These are phyloP conservation scores for Coniella vitis DNA, from an alignment of 2,329 filamentous ascomycete species.

Conservation along the genomic window DNA sequence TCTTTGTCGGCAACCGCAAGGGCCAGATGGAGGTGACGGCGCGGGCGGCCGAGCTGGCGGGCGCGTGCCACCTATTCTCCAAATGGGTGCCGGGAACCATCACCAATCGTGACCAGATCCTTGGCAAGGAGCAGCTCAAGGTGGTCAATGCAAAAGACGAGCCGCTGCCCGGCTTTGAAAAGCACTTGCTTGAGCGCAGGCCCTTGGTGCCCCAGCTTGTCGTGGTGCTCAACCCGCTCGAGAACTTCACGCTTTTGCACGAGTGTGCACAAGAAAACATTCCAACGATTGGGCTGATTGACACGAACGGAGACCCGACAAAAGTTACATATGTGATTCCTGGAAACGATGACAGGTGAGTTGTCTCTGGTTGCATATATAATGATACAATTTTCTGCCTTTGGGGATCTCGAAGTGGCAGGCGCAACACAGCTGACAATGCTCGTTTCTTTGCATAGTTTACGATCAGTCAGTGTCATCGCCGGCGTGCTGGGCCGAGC, in stretches of 20 bases:
- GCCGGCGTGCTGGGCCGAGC: slow-evolving; percentile 80
- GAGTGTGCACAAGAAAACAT: slow-evolving; percentile 86
- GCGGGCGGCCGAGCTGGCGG: slow-evolving; percentile 68
- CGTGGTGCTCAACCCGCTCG: slow-evolving; percentile 83
- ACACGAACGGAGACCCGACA: slow-evolving; percentile 86
- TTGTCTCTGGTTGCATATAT: too few relatives aligned
- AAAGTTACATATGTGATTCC: slow-evolving; percentile 97
- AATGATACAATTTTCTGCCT: too few relatives aligned
- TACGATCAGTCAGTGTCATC: slow-evolving; percentile 75
- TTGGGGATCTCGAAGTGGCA: neutral
- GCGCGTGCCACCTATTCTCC: slow-evolving; percentile 82
- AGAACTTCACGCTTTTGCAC: slow-evolving; percentile 85
- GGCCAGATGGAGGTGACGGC: slow-evolving; percentile 79
- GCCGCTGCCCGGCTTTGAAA: slow-evolving; percentile 52
- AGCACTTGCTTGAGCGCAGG: slow-evolving; percentile 54
- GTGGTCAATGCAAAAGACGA: slow-evolving; percentile 73
- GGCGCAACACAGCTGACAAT: slow-evolving; percentile 22
- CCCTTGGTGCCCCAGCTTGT: slow-evolving; percentile 83
- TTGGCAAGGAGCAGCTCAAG: slow-evolving; percentile 61
- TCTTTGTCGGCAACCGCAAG: slow-evolving; percentile 82
- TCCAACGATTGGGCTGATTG: slow-evolving; percentile 89
- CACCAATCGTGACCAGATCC: slow-evolving; percentile 86
- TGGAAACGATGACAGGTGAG: slow-evolving; percentile 87
- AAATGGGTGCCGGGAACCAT: slow-evolving; percentile 89
- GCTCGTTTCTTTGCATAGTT: slow-evolving; percentile 39